Base-by-base conservation (phyloP, 176 grass and related monocot species). In the Panicum miliaceum region DNA sequence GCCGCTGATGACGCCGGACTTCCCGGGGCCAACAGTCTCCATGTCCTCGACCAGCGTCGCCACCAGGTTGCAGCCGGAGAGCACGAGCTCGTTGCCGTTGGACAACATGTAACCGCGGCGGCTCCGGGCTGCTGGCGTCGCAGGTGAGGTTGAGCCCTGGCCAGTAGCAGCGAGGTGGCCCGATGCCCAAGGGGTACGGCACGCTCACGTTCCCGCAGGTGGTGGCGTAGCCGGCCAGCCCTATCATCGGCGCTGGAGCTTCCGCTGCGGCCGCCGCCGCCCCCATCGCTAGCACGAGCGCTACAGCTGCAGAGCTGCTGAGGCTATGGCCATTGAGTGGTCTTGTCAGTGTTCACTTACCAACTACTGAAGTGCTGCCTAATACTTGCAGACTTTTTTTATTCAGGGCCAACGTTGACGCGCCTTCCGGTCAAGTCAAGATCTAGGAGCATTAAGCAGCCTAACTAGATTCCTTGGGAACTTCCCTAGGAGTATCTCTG, bases 111-210 rank as follows among this genome's bases (percentile, higher is more conserved):
- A 81, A 11, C 51, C 79, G 66, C 59, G 36, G 6, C 22, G 14
- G 1, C 12, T 22, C 11, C 37, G 9, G 73, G 62, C 58, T 61
- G 41, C 35, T 77, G 8, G 14, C 11, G 38, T 92, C 27, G 46
- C 91, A 93, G 40, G 56, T 85, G 65, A 93, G 71, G 47, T 79
- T 73, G 27, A 93, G 75, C 22, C 88, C 88, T 8, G 29, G 80
- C 71, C 37, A 82, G 42, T 84, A 92, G 84, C 80, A 82, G 5
- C 58, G 35, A 2, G 46, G 43, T 6, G 80, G 6, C 0, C 83
- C 81, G 14, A 89, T 25, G 79, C 84, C 87, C 34, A 93, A 93
- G 5, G 91, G 91, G 54, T 88, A 88, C 0, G 82, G 43, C 62
- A 93, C 83, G 10, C 14, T 62, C 60, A 93, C 82, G 54, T 62